Evolutionary conservation across 768 basidiomycete genomes (phyloP).

Genomic region (Sarcomyxa edulis): DNA sequence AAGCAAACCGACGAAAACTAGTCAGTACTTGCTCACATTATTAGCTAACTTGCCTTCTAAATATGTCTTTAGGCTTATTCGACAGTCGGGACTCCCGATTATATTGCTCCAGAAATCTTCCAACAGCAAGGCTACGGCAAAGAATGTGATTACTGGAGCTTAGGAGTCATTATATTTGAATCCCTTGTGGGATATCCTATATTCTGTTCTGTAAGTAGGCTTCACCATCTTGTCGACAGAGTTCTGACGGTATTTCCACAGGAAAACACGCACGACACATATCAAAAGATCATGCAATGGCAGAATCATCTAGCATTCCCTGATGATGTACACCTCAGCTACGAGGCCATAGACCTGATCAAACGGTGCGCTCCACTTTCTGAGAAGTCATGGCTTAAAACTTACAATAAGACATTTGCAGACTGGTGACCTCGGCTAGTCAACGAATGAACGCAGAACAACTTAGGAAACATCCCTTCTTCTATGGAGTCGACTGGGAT

Average conservation of each 20-base stretch:
- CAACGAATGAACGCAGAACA: slow-evolving; percentile 75
- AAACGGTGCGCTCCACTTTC: slow-evolving; percentile 46
- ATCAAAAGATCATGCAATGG: slow-evolving; percentile 98
- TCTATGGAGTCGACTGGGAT: slow-evolving; percentile 94
- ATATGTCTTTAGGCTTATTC: slow-evolving; percentile 73
- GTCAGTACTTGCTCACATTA: slow-evolving; percentile 34
- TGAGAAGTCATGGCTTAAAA: background rate
- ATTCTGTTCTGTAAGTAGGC: slow-evolving; percentile 88
- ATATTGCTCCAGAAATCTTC: slow-evolving; percentile 98
- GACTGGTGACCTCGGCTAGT: slow-evolving; percentile 83
- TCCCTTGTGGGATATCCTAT: slow-evolving; percentile 96
- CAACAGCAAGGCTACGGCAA: slow-evolving; percentile 95
- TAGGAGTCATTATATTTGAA: slow-evolving; percentile 98
- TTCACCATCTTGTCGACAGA: slow-evolving; percentile 36
- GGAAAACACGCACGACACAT: slow-evolving; percentile 97
- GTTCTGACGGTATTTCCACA: slow-evolving; percentile 76
- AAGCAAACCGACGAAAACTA: slow-evolving; percentile 93
- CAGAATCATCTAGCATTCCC: slow-evolving; percentile 80
- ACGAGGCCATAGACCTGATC: slow-evolving; percentile 88
- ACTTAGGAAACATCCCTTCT: slow-evolving; percentile 89
- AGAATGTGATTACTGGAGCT: slow-evolving; percentile 99
- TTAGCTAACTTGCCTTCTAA: slow-evolving; percentile 3
- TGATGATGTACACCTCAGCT: slow-evolving; percentile 88
- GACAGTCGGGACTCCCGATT: slow-evolving; percentile 94
- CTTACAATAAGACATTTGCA: slow-evolving; percentile 20